Evolutionary conservation across 768 basidiomycete species (phyloP).

Genomic region (Boletus subparvulus): DNA sequence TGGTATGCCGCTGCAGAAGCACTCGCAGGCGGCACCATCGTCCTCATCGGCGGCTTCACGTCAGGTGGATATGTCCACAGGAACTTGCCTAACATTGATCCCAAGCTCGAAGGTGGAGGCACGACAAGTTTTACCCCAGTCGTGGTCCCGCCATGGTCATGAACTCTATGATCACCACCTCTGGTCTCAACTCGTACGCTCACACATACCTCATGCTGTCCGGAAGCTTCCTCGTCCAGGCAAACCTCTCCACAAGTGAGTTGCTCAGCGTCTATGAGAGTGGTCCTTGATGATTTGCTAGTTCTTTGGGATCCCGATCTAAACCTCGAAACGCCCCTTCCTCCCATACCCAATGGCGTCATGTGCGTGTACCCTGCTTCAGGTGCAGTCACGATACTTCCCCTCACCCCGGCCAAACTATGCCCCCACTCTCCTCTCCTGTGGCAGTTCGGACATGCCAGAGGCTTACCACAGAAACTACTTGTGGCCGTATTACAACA

Average conservation of each 20-base stretch:
- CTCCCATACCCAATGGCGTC: constrained; percentile 70
- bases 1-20: constrained; percentile 79
- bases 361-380: constrained; percentile 88
- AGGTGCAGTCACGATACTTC: constrained; percentile 86
- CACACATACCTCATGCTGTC: constrained; percentile 72
- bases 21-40: constrained; percentile 71
- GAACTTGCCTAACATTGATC: constrained; percentile 65
- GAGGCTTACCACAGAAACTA: constrained; percentile 76
- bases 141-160: constrained; percentile 49
- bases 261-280: constrained; percentile 10
- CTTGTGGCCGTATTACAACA: constrained; percentile 67
- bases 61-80: constrained; percentile 77
- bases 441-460: constrained; percentile 83
- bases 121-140: constrained; percentile 78
- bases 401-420: constrained; percentile 88
- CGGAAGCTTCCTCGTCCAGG: constrained; percentile 76
- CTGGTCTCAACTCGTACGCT: constrained; percentile 76
- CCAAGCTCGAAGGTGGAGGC: constrained; percentile 55
- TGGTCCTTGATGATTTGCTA: constrained; percentile 9
- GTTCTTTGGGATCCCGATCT: constrained; percentile 52
- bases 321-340: constrained; percentile 62
- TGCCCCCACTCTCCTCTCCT: constrained; percentile 82
- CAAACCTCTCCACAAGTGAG: constrained; percentile 71
- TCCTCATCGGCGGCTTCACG: constrained; percentile 75
- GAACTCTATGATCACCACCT: constrained; percentile 68